These are phyloP conservation scores for Emydomyces testavorans DNA, from an alignment of 2,329 filamentous ascomycete species.

Conservation along the genomic window DNA sequence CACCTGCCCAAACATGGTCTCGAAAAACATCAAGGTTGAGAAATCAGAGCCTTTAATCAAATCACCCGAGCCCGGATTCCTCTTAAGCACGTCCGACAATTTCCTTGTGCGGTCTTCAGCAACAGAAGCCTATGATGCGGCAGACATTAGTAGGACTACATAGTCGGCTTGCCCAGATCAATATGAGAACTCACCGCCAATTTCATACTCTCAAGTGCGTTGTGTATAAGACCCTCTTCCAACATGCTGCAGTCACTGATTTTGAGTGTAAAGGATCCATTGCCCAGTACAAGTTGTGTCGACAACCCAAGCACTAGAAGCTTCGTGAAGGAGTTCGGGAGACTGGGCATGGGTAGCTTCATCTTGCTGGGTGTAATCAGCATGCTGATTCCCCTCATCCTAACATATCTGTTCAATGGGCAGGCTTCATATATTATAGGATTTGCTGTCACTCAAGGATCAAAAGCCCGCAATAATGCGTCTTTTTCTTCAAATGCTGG, in stretches of 20 bases:
- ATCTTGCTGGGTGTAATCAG: constrained; percentile 3
- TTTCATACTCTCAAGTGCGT: constrained; percentile 5
- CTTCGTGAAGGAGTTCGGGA: neutral
- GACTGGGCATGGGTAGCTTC: neutral
- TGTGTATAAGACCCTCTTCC: neutral
- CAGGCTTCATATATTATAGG: neutral
- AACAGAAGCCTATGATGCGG: neutral
- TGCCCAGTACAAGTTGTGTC: neutral
- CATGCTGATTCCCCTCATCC: neutral
- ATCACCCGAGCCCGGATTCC: neutral
- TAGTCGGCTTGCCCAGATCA: neutral
- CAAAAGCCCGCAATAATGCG: constrained; percentile 2
- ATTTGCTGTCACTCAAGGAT: neutral
- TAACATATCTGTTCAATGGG: neutral
- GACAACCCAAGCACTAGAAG: neutral
- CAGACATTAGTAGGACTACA: neutral
- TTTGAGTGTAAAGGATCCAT: constrained; percentile 3
- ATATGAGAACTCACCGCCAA: constrained; percentile 1
- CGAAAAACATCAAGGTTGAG: constrained; percentile 2
- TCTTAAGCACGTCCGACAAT: neutral
- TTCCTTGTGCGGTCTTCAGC: constrained; percentile 4
- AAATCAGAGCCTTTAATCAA: constrained; percentile 5
- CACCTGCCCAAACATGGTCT: constrained; percentile 2
- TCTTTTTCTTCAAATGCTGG: neutral
- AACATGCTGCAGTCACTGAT: neutral